These are phyloP conservation scores for Beta vulgaris DNA, from an alignment of 148 eudicot species.

Conservation along the genomic window DNA sequence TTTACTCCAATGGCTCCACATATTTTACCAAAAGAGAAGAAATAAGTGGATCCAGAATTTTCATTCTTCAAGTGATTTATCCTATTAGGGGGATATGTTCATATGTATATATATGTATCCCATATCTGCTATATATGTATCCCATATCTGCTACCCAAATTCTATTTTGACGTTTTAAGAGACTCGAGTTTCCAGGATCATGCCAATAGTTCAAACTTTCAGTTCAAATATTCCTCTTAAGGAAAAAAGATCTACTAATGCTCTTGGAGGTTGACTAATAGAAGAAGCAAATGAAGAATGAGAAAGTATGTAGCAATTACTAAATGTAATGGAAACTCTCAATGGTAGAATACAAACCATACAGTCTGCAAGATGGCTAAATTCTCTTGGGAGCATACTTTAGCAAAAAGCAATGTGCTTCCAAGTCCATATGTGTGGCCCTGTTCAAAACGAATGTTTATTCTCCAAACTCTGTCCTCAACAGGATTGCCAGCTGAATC, in stretches of 20 bases:
- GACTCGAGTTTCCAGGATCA: background rate
- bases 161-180: background rate
- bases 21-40: too few relatives aligned
- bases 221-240: background rate
- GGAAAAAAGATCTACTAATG: background rate
- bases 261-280: background rate
- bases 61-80: background rate
- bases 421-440: background rate
- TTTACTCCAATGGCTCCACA: too few relatives aligned
- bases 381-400: background rate
- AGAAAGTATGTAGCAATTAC: background rate
- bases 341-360: too few relatives aligned
- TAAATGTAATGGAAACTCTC: background rate
- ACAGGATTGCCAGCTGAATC: background rate
- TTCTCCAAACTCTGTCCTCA: background rate
- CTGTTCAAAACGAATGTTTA: background rate
- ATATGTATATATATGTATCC: too few relatives aligned
- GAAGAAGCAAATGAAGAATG: background rate
- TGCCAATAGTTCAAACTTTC: background rate
- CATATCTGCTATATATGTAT: too few relatives aligned
- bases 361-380: background rate
- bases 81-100: too few relatives aligned
- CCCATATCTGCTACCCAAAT: too few relatives aligned
- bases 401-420: background rate
- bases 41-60: background rate